Base-by-base conservation (phyloP, 148 eudicot species). In the Amaranthus hypochondriacus region DNA sequence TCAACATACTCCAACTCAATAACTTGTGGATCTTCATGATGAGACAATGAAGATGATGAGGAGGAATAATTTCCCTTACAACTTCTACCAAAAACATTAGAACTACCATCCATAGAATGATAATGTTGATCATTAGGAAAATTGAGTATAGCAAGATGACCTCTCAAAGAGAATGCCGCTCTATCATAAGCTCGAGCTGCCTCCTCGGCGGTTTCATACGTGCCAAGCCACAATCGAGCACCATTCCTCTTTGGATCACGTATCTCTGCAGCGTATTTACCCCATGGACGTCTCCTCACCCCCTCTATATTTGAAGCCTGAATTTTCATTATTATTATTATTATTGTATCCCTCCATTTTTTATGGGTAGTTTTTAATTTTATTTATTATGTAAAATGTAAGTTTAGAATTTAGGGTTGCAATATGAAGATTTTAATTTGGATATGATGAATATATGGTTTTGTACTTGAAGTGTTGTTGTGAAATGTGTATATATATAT, bases 1-100 rank as follows among this genome's bases (percentile, higher is more conserved):
- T 84, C 87, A 42, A 84, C 77, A 15, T 74, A 84, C 84, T 84
- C 87, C 73, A 84, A 69, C 83, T 84, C 87, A 67, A 84, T 76
- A 9, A 81, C 81, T 74, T 84, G 39, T 28, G 39, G 65, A 51
- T 58, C 78, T 12, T 62, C 73, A 54, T 28, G 58, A 39, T 60
- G 70, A 49, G 82, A 71, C 3, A 39, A 69, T 5, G 68, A 42
- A 4, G 67, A 62, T 0, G 64, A 55, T 8, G 64, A 59, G 39
- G 39, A 28, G 39, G 39, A 28, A 28, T 28, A 28, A 28, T 28
- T 28, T 28, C 39, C 39, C 39, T 28, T 28, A 28, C 39, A 28
- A 28, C 39, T 28, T 28, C 39, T 28, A 28, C 39, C 39, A 28
- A 28, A 28, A 28, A 28, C 39, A 28, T 28, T 28, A 47, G 70